Percentiles rank a stretch among this genome's conserved stretches.
phyloP scores from a whole-genome alignment of 306 rosid species.

The Delonix regia region DNA sequence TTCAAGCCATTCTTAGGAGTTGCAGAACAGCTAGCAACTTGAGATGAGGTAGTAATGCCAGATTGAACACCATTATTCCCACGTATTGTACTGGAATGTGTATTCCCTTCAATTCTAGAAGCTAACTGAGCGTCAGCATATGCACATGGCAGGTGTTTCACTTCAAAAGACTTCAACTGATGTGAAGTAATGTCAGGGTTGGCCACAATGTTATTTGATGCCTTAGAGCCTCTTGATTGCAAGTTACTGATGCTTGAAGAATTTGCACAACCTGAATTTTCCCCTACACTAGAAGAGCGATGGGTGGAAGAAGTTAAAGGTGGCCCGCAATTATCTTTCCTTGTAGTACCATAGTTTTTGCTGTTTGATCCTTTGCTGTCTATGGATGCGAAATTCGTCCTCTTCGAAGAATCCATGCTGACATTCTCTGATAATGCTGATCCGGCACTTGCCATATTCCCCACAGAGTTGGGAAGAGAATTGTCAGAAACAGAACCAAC shows the following conservation, averaged over 20 bases:
- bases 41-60: constrained; percentile 49
- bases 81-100: constrained; percentile 39
- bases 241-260: constrained; percentile 45
- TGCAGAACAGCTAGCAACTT: constrained; percentile 47
- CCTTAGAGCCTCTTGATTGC: constrained; percentile 42
- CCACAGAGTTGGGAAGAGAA: constrained; percentile 36
- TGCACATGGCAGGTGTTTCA: constrained; percentile 26
- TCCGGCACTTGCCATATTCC: constrained; percentile 37
- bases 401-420: constrained; percentile 35
- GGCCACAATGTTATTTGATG: constrained; percentile 45
- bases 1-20: constrained; percentile 69
- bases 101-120: constrained; percentile 44
- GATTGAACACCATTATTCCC: constrained; percentile 49
- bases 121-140: constrained; percentile 44
- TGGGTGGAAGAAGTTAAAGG: constrained; percentile 35
- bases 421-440: constrained; percentile 43
- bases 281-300: constrained; percentile 34
- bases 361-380: constrained; percentile 39
- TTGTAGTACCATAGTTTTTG: constrained; percentile 26
- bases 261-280: constrained; percentile 41
- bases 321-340: constrained; percentile 48
- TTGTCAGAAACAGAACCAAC: constrained; percentile 36
- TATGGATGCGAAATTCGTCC: constrained; percentile 35
- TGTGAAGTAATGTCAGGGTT: constrained; percentile 29
- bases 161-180: constrained; percentile 45